Base-by-base conservation (phyloP, 2,329 filamentous ascomycete genomes). In the Fusarium poae region DNA sequence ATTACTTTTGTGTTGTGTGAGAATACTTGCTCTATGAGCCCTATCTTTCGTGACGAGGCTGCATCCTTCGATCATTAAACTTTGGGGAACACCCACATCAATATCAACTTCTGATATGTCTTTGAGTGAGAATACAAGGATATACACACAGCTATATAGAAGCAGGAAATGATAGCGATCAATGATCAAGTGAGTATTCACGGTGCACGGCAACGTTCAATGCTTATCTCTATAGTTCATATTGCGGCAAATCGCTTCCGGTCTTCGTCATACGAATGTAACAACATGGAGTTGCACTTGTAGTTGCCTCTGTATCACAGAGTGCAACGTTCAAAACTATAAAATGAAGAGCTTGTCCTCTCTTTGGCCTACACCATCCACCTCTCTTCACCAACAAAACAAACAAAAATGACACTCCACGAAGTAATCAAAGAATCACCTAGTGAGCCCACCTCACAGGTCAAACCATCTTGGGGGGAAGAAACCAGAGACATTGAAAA, bases 151-250 rank as follows among this genome's bases (percentile, higher is more conserved):
- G 6, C 6, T 16, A 7, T 12, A 13, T 21, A 13, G 7, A 9
- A 25, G 30, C 4, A 21, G 27, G 18, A 25, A 10, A 27, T 34
- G 4, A 16, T 16, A 18, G 8, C 12, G 6, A 20, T 50, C 2
- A 9, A 27, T 12, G 18, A 13, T 16, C 11, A 37, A 27, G 27
- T 3, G 27, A 27, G 2, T 20, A 4, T n/a, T 12, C 35, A 12
- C 5, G n/a, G 20, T 5, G 6, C 11, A 12, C n/a, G 11, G 16
- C 7, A 34, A 34, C 32, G 5, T 8, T 12, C 35, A 20, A 27
- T 27, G 11, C 42, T 51, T 64, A 67, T 64, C 29, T 67, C 63
- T 58, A 51, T 54, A 5, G 20, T 35, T 43, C 25, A 25, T 53
- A 16, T 23, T 27, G 34, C 37, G 44, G 15, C 20, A 51, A 15